Evolutionary conservation across 2,329 filamentous ascomycete species (phyloP).

Genomic region (Fusarium torulosum): DNA sequence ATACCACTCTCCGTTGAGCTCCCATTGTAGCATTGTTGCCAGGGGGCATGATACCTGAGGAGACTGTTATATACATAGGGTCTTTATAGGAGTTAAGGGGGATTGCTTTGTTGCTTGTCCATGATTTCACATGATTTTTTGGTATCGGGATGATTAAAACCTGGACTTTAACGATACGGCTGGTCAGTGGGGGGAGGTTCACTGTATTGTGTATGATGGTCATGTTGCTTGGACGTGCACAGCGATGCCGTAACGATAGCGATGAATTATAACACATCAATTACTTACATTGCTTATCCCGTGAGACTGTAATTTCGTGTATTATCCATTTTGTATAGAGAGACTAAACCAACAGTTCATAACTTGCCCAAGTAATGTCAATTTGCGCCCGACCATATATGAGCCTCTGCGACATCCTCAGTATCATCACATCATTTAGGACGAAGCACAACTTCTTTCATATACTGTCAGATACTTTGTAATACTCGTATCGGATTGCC

Average conservation of each 20-base stretch:
- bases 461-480: too few relatives aligned
- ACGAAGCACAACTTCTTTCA: too few relatives aligned
- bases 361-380: too few relatives aligned
- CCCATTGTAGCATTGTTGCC: conserved; percentile 5
- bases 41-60: conserved; percentile 46
- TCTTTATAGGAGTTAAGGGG: conserved; percentile 46
- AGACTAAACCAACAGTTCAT: too few relatives aligned
- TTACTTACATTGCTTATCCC: neutral
- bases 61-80: conserved; percentile 37
- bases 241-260: conserved; percentile 50
- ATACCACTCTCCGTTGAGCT: conserved; percentile 39
- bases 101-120: conserved; percentile 23
- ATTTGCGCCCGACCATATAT: too few relatives aligned
- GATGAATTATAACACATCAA: conserved; percentile 43
- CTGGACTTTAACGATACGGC: conserved; percentile 20
- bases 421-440: too few relatives aligned
- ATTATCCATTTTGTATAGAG: too few relatives aligned
- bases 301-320: neutral
- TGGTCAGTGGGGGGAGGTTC: conserved; percentile 22
- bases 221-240: conserved; percentile 46
- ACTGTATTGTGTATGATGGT: conserved; percentile 40
- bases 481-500: too few relatives aligned
- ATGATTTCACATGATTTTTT: conserved; percentile 32
- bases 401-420: too few relatives aligned
- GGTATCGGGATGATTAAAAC: conserved; percentile 26